These are phyloP conservation scores for Myriosclerotinia duriaeana DNA, from an alignment of 2,329 filamentous ascomycete genomes.

Conservation along the genomic window DNA sequence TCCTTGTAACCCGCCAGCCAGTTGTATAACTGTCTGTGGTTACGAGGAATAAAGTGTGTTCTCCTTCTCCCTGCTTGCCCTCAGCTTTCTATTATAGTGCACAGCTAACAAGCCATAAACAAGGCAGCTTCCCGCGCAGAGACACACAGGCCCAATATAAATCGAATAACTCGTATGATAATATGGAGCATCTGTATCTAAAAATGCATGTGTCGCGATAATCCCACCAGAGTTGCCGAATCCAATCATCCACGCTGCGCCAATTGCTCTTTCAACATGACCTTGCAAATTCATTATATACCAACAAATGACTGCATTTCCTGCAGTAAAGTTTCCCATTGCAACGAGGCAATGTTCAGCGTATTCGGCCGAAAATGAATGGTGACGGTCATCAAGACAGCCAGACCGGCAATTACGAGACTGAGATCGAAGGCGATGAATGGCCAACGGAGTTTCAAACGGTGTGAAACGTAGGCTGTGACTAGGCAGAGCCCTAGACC, in stretches of 20 bases:
- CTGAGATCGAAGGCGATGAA: not conserved
- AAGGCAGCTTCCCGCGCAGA: not conserved
- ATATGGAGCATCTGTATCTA: constrained; percentile 61
- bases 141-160: constrained; percentile 66
- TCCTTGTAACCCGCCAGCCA: too few relatives aligned
- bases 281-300: constrained; percentile 15
- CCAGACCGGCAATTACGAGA: not conserved
- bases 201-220: constrained; percentile 68
- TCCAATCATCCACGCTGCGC: constrained; percentile 73
- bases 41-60: not conserved
- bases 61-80: not conserved
- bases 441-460: not conserved
- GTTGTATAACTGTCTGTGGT: not conserved
- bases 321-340: constrained; percentile 7
- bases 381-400: constrained; percentile 7
- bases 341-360: constrained; percentile 4
- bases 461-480: not conserved
- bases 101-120: not conserved
- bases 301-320: constrained; percentile 8
- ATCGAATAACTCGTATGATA: constrained; percentile 77
- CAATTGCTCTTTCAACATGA: constrained; percentile 43
- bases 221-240: constrained; percentile 78
- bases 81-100: not conserved
- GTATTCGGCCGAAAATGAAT: constrained; percentile 5
- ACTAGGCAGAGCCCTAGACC: not conserved